These are phyloP conservation scores for Nothophytophthora sp. DNA, from an alignment of 352 stramenopile species.

Conservation along the genomic window DNA sequence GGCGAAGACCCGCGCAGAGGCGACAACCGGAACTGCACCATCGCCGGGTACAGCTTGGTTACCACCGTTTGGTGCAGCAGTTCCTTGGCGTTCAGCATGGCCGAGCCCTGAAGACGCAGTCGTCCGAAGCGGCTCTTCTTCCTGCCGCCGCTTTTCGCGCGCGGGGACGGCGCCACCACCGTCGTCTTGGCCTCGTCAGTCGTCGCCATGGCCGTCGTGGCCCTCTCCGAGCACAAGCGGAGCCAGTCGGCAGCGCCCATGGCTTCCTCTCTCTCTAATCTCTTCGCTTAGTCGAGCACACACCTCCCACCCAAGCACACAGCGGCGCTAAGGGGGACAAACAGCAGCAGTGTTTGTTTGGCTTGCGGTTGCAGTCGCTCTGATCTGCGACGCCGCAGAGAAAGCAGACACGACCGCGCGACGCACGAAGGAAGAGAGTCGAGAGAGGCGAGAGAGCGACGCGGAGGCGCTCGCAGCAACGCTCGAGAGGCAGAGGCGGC, in stretches of 20 bases:
- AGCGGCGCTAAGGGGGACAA: neutral
- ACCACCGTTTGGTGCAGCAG: slow-evolving; percentile 47
- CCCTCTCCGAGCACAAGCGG: neutral
- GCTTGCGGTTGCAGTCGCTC: too few relatives aligned
- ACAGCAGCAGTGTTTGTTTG: neutral
- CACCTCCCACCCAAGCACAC: too few relatives aligned
- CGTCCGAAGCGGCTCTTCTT: slow-evolving; percentile 29
- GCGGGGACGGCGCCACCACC: neutral
- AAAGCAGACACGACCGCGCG: too few relatives aligned
- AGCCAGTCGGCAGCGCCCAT: neutral
- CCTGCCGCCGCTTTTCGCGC: slow-evolving; percentile 2
- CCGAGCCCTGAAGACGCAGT: slow-evolving; percentile 39
- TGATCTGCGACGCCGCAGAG: too few relatives aligned
- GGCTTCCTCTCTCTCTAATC: neutral
- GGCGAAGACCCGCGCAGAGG: slow-evolving; percentile 30
- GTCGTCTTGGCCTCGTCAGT: slow-evolving; percentile 1
- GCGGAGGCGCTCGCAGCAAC: too few relatives aligned
- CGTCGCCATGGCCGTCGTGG: neutral
- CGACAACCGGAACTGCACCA: slow-evolving; percentile 38
- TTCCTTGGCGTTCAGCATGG: slow-evolving; percentile 45
- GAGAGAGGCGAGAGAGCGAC: too few relatives aligned
- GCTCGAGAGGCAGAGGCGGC: too few relatives aligned
- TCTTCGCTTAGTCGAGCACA: neutral
- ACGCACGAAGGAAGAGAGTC: too few relatives aligned
- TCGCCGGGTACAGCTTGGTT: slow-evolving; percentile 42